Evolutionary conservation across 192 early-diverging fungal genomes (phyloP).

Genomic region (Coemansia sp.): DNA sequence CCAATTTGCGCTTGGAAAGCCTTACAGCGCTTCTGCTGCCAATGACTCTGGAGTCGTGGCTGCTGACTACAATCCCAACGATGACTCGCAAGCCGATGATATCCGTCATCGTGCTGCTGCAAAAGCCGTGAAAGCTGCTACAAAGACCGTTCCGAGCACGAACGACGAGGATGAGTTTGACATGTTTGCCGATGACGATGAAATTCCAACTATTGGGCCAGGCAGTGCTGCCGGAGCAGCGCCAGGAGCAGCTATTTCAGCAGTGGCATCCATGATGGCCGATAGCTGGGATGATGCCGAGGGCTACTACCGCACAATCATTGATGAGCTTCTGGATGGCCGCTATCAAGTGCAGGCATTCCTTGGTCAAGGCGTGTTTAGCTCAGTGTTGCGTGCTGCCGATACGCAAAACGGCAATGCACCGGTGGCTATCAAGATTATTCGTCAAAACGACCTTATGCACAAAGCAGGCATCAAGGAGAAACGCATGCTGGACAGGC

Average conservation of each 20-base stretch:
- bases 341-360: conserved; percentile 85
- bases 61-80: conserved; percentile 79
- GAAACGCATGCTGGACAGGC: conserved; percentile 81
- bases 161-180: conserved; percentile 34
- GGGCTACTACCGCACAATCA: conserved; percentile 92
- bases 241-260: conserved; percentile 6
- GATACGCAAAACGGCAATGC: conserved; percentile 68
- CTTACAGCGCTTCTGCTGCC: not conserved
- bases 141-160: not conserved
- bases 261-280: conserved; percentile 30
- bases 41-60: conserved; percentile 52
- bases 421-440: conserved; percentile 93
- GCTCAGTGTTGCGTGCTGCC: conserved; percentile 83
- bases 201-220: not conserved
- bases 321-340: conserved; percentile 80
- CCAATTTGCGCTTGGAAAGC: conserved; percentile 36
- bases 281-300: conserved; percentile 98
- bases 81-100: conserved; percentile 69
- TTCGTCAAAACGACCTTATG: conserved; percentile 94
- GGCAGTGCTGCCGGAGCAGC: conserved; percentile 16
- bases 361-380: conserved; percentile 94
- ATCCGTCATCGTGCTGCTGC: conserved; percentile 54
- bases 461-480: conserved; percentile 87
- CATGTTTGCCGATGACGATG: conserved; percentile 70
- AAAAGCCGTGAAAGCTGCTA: not conserved